Conservation (phyloP, 116 monocot species). For the Cymodocea nodosa region DNA sequence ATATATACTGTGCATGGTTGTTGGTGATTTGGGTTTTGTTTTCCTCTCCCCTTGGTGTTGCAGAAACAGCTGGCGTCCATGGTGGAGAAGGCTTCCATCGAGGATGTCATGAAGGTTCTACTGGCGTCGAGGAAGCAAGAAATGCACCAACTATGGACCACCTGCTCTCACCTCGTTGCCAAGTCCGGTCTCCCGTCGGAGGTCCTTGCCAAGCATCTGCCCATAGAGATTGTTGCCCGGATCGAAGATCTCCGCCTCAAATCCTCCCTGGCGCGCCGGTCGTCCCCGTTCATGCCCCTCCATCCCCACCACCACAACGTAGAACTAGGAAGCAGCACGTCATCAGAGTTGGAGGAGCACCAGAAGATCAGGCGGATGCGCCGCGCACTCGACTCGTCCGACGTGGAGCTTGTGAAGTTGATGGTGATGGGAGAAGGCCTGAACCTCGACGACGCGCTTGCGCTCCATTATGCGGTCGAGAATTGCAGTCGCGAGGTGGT, state of each 20-base stretch:
- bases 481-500: slow-evolving; percentile 82
- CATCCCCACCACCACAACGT: slow-evolving; percentile 25
- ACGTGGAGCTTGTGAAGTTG: slow-evolving; percentile 80
- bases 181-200: slow-evolving; percentile 82
- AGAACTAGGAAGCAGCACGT: slow-evolving; percentile 10
- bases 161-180: slow-evolving; percentile 85
- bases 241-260: slow-evolving; percentile 83
- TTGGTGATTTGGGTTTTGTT: background rate
- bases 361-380: slow-evolving; percentile 93
- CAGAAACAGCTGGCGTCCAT: slow-evolving; percentile 83
- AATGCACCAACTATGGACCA: slow-evolving; percentile 76
- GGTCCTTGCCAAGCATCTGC: slow-evolving; percentile 80
- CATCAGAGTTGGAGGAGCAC: slow-evolving; percentile 45
- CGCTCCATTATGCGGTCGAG: slow-evolving; percentile 83
- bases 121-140: slow-evolving; percentile 77
- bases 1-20: background rate
- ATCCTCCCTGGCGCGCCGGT: slow-evolving; percentile 40
- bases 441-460: slow-evolving; percentile 79
- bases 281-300: slow-evolving; percentile 14
- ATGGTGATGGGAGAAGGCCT: slow-evolving; percentile 97
- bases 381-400: slow-evolving; percentile 77
- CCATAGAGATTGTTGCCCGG: slow-evolving; percentile 69
- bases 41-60: background rate
- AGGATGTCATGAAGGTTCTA: slow-evolving; percentile 88
- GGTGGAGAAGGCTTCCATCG: slow-evolving; percentile 84